Base-by-base conservation (phyloP, 1,139 yeast genomes). In the Zygosaccharomyces pseudobailii region DNA sequence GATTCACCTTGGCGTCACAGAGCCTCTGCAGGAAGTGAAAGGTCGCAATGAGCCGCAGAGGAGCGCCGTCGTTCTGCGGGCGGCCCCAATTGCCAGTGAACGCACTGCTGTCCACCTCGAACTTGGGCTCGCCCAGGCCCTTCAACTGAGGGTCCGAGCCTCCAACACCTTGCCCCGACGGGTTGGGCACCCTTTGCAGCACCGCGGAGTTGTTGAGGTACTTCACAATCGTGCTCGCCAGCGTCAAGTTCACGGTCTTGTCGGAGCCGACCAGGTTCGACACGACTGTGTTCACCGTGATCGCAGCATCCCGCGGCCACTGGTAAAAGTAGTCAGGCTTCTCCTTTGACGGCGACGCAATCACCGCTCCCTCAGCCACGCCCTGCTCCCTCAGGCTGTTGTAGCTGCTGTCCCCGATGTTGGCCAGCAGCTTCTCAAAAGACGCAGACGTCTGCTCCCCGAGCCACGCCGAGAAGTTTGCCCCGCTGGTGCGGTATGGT, bases 21-120 rank as follows among this genome's bases (percentile, higher is more conserved):
- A 82, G 64, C 8, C 74, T 56, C 24, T 69, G 66, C 50, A 87
- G 60, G 62, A 79, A 87, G 52, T 78, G 77, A 41, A 79, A 66
- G 27, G 84, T 74, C 1, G 96, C 75, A 43, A 83, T 74, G 3
- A 82, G 75, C 55, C 97, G 74, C 49, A 90, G 72, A 0, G 95
- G 94, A 0, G 97, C 97, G 0, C 97, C 97, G 65, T 92, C 98
- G 52, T 88, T 76, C 67, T 90, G 98, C 0, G 98, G 98, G 57
- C 98, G 74, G 1, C 97, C 97, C 98, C 97, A 90, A 35, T 71
- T 63, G 2, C 71, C 80, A 13, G 68, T 64, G 57, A 84, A 90
- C 0, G 85, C 72, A 0, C 78, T 61, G 25, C 84, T 82, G 62
- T 87, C 77, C 3, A 82, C 80, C 61, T 75, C 65, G 59, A 85